A percentile compares a stretch with the other conserved stretches of the same genome.
phyloP scores from a whole-genome alignment of 441 rosid genomes.

The Populus hybrid region DNA sequence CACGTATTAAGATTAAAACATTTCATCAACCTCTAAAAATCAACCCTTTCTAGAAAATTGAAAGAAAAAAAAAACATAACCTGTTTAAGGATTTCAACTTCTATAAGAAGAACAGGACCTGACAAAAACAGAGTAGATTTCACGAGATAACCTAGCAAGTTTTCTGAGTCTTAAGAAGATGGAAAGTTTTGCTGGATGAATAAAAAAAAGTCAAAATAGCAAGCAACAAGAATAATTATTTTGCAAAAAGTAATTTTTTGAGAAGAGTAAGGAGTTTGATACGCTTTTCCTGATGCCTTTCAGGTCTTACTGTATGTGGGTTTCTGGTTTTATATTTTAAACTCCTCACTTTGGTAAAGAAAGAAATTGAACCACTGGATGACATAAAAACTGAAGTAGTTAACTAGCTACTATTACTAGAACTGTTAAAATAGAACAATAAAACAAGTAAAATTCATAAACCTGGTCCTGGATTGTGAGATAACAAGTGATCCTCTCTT shows the following conservation, averaged over 20 bases:
- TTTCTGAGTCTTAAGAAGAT: background rate
- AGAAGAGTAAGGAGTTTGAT: background rate
- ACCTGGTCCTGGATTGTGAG: conserved; percentile 70
- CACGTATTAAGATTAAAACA: background rate
- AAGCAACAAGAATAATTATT: too few relatives aligned
- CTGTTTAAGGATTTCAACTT: background rate
- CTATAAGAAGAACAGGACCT: too few relatives aligned
- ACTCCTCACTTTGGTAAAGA: background rate
- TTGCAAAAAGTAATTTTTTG: too few relatives aligned
- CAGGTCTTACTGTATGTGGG: background rate
- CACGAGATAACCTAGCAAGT: background rate
- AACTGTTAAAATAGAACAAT: background rate
- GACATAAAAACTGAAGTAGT: background rate
- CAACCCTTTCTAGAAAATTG: conserved; percentile 1
- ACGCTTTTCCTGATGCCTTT: background rate
- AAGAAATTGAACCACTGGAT: background rate
- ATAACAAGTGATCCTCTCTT: conserved; percentile 44
- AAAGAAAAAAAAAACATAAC: background rate
- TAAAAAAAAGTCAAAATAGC: background rate
- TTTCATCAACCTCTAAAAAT: background rate
- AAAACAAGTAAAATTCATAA: conserved; percentile 10
- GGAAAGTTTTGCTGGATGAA: background rate
- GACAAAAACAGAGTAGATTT: background rate
- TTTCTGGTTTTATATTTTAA: background rate
- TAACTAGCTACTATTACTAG: background rate